A percentile compares a stretch with the other conserved stretches of the same genome.
Evolutionary conservation across 2,329 filamentous ascomycete genomes (phyloP).

Genomic region (Pyrenophora teres): DNA sequence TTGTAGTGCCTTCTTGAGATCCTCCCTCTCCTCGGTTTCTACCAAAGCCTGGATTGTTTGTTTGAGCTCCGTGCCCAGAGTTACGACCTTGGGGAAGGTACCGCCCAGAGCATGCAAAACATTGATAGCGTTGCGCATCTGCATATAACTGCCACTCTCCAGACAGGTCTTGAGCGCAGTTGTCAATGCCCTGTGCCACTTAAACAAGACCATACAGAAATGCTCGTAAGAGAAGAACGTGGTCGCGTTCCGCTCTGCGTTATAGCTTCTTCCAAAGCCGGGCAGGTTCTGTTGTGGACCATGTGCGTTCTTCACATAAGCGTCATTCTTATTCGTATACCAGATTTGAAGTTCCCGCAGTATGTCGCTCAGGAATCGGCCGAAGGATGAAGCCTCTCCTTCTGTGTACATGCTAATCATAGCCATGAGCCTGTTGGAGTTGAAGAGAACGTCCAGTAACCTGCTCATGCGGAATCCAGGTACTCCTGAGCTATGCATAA

Average conservation of each 20-base stretch:
- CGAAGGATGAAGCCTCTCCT: constrained; percentile 90
- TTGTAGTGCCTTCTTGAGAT: constrained; percentile 74
- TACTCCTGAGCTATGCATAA: constrained; percentile 81
- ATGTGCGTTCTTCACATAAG: constrained; percentile 82
- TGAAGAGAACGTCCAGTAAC: constrained; percentile 82
- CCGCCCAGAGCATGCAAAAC: constrained; percentile 80
- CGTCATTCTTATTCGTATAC: constrained; percentile 73
- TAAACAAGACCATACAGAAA: constrained; percentile 82
- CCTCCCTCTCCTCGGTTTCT: constrained; percentile 66
- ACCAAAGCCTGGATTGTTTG: constrained; percentile 66
- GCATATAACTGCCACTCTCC: constrained; percentile 88
- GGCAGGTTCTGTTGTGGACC: constrained; percentile 68
- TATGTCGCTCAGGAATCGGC: constrained; percentile 82
- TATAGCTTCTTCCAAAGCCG: constrained; percentile 78
- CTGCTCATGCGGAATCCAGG: constrained; percentile 86
- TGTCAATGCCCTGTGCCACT: constrained; percentile 86
- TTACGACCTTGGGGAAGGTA: constrained; percentile 86
- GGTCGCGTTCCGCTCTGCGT: constrained; percentile 70
- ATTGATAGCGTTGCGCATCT: constrained; percentile 93
- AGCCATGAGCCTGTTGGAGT: constrained; percentile 75
- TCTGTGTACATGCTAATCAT: constrained; percentile 90
- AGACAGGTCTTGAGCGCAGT: constrained; percentile 81
- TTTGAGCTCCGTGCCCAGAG: constrained; percentile 74
- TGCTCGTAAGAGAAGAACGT: constrained; percentile 80
- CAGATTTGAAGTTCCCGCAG: constrained; percentile 80